phyloP scores from a whole-genome alignment of 2,329 filamentous ascomycete species.

The Rugonectria rugulosa region DNA sequence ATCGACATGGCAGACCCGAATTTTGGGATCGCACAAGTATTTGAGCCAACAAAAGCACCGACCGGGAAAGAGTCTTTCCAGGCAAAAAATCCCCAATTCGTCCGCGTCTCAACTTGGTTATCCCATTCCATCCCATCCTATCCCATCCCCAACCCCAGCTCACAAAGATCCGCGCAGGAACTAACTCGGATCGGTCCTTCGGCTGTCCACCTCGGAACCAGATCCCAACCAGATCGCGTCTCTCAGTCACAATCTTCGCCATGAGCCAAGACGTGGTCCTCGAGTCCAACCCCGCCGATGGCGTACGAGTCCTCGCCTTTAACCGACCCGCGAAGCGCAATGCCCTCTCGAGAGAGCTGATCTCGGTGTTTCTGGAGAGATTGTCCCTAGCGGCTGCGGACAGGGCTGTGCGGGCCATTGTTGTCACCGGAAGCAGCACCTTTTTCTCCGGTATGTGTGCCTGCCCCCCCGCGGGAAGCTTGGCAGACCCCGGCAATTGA shows the following conservation, averaged over 20 bases:
- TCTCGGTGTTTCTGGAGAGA: constrained; percentile 50
- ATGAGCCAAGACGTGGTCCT: constrained; percentile 34
- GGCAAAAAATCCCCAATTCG: neutral
- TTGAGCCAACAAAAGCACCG: constrained; percentile 14
- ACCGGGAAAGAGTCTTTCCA: neutral
- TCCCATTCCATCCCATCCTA: too few relatives aligned
- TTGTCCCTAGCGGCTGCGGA: constrained; percentile 36
- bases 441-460: constrained; percentile 47
- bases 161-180: neutral
- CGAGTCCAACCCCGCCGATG: constrained; percentile 39
- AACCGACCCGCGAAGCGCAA: constrained; percentile 65
- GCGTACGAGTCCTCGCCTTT: constrained; percentile 56
- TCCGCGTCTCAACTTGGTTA: neutral
- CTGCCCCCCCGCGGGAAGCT: neutral
- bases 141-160: too few relatives aligned
- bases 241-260: neutral
- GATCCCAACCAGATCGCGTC: neutral
- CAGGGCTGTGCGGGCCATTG: constrained; percentile 44
- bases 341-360: constrained; percentile 61
- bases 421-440: constrained; percentile 47
- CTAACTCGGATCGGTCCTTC: neutral
- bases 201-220: neutral
- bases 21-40: constrained; percentile 3
- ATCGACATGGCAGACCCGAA: constrained; percentile 3
- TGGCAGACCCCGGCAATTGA: neutral